These are phyloP conservation scores for Nemania abortiva DNA, from an alignment of 2,329 filamentous ascomycete genomes.

Conservation along the genomic window DNA sequence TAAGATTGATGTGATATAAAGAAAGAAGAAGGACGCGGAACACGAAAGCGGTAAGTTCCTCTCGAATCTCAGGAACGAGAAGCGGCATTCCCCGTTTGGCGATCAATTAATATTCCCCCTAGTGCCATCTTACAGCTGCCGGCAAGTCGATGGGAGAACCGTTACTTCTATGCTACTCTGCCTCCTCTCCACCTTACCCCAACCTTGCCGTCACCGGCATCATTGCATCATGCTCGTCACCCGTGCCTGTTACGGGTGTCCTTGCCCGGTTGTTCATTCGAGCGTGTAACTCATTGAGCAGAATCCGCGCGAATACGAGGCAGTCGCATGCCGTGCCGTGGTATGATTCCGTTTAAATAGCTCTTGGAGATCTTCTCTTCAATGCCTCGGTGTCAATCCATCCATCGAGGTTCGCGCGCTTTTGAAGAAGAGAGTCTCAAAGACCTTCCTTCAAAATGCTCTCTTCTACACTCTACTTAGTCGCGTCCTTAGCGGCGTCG, in stretches of 20 bases:
- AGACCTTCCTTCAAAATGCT: conserved; percentile 17
- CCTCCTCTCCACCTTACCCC: conserved; percentile 15
- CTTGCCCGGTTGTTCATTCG: conserved; percentile 1
- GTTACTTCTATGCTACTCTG: conserved; percentile 10
- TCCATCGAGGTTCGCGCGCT: not conserved
- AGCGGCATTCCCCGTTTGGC: not conserved
- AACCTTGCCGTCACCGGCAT: not conserved
- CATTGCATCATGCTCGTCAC: conserved; percentile 23
- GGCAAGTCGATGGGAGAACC: not conserved
- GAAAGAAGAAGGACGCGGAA: no score
- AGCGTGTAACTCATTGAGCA: not conserved
- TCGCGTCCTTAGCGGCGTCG: conserved; percentile 31
- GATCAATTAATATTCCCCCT: not conserved
- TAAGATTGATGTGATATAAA: no score
- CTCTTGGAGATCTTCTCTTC: not conserved
- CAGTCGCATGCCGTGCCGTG: not conserved
- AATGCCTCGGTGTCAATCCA: not conserved
- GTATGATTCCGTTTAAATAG: not conserved
- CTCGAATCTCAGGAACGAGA: not conserved
- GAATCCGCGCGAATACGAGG: conserved; percentile 8
- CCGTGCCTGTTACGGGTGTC: conserved; percentile 27
- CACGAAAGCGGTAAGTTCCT: not conserved
- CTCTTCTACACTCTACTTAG: conserved; percentile 11
- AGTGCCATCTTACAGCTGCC: conserved; percentile 2
- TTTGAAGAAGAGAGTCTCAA: not conserved